Evolutionary conservation across 2,329 filamentous ascomycete genomes (phyloP).

Genomic region (Xylariales sp.): DNA sequence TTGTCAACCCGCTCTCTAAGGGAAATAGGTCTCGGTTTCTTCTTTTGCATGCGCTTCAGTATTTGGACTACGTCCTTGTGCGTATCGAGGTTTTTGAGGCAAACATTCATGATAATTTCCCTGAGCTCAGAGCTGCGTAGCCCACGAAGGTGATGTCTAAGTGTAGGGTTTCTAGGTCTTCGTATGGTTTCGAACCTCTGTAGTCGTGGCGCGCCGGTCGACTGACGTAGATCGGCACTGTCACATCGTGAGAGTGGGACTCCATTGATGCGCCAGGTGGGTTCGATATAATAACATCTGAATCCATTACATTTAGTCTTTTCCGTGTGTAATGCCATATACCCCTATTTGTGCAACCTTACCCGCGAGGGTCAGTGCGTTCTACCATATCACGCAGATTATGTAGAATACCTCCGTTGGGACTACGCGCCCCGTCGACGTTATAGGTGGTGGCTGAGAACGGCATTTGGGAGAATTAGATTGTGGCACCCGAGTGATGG

Average conservation of each 20-base stretch:
- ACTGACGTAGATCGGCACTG: neutral
- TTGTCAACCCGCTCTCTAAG: slow-evolving; percentile 18
- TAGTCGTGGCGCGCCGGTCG: neutral
- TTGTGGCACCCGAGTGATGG: neutral
- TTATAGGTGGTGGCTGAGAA: slow-evolving; percentile 10
- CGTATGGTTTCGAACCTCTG: neutral
- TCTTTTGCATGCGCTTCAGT: slow-evolving; percentile 35
- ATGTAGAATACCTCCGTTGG: slow-evolving; percentile 18
- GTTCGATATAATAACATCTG: slow-evolving; percentile 37
- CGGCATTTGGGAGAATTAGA: slow-evolving; percentile 16
- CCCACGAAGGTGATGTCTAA: slow-evolving; percentile 19
- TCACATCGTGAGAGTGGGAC: slow-evolving; percentile 19
- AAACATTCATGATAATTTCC: slow-evolving; percentile 39
- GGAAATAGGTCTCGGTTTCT: slow-evolving; percentile 26
- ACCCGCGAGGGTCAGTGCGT: slow-evolving; percentile 35
- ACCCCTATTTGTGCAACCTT: neutral
- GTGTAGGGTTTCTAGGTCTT: neutral
- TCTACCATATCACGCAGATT: slow-evolving; percentile 26
- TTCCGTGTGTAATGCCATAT: neutral
- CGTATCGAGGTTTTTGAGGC: slow-evolving; percentile 27
- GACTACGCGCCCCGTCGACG: neutral
- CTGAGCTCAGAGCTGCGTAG: slow-evolving; percentile 30
- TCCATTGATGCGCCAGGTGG: slow-evolving; percentile 38
- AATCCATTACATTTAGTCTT: slow-evolving; percentile 18
- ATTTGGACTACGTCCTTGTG: slow-evolving; percentile 34